These are phyloP conservation scores for Apiotrichum laibachii DNA, from an alignment of 1,284 basidiomycete genomes.

Conservation along the genomic window DNA sequence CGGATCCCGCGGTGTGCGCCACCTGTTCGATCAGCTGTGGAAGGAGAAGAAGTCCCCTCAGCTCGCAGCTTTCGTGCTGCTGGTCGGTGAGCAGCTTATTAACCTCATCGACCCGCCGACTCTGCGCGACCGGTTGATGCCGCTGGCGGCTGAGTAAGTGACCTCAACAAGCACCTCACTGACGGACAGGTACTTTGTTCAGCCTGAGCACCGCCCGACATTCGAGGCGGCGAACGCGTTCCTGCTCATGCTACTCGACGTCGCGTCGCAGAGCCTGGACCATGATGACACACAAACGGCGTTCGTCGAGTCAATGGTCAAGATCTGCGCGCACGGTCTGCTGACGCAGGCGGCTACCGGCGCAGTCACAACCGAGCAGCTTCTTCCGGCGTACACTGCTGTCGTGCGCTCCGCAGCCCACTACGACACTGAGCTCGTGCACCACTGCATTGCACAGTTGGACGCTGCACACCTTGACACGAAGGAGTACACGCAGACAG, in stretches of 20 bases:
- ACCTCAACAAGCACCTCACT: not conserved
- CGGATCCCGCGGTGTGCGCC: slow-evolving; percentile 9
- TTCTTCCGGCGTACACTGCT: slow-evolving; percentile 29
- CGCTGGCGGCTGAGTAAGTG: slow-evolving; percentile 30
- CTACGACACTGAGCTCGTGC: slow-evolving; percentile 14
- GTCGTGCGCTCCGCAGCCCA: slow-evolving; percentile 24
- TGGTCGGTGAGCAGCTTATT: slow-evolving; percentile 33
- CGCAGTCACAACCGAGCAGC: slow-evolving; percentile 30
- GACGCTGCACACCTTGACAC: slow-evolving; percentile 9
- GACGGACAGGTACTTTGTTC: slow-evolving; percentile 27
- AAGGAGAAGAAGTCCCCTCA: slow-evolving; percentile 6
- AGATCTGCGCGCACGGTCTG: slow-evolving; percentile 27
- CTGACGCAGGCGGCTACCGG: slow-evolving; percentile 24
- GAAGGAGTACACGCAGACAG: slow-evolving; percentile 17
- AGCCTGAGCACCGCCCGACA: slow-evolving; percentile 22
- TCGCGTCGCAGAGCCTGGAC: slow-evolving; percentile 16
- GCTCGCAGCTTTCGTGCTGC: slow-evolving; percentile 27
- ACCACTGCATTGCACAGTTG: slow-evolving; percentile 9
- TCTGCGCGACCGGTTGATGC: slow-evolving; percentile 22
- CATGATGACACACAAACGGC: slow-evolving; percentile 13
- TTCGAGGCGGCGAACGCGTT: slow-evolving; percentile 42
- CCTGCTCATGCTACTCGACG: slow-evolving; percentile 27
- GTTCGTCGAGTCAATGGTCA: slow-evolving; percentile 30
- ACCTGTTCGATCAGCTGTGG: slow-evolving; percentile 8
- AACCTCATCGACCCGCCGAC: slow-evolving; percentile 23